These are phyloP conservation scores for Colletotrichum spinosum DNA, from an alignment of 2,329 filamentous ascomycete genomes.

Conservation along the genomic window DNA sequence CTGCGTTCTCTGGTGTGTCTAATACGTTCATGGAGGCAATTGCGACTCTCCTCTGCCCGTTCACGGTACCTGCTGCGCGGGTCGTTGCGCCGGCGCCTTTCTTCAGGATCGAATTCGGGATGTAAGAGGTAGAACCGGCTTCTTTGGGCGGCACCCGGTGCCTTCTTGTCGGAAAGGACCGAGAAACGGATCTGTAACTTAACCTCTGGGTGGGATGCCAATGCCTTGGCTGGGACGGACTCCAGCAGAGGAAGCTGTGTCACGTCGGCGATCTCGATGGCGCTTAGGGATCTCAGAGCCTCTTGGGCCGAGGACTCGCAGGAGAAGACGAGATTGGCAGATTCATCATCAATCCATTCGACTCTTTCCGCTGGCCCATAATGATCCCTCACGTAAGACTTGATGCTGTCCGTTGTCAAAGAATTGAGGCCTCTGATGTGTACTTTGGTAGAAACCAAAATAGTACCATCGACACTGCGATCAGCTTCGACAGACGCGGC, in stretches of 20 bases:
- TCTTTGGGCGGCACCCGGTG: constrained; percentile 78
- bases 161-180: constrained; percentile 82
- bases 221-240: constrained; percentile 75
- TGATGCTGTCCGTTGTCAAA: constrained; percentile 83
- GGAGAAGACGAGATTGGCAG: constrained; percentile 86
- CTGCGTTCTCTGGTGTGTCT: constrained; percentile 58
- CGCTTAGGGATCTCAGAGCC: constrained; percentile 65
- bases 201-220: constrained; percentile 75
- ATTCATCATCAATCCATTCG: constrained; percentile 96
- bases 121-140: constrained; percentile 95
- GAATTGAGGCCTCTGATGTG: constrained; percentile 87
- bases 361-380: constrained; percentile 71
- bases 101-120: constrained; percentile 87
- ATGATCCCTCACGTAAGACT: constrained; percentile 78
- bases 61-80: constrained; percentile 73
- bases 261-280: constrained; percentile 63
- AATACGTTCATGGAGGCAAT: constrained; percentile 52
- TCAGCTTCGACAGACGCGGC: constrained; percentile 3
- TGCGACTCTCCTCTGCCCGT: constrained; percentile 55
- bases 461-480: constrained; percentile 14
- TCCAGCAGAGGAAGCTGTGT: constrained; percentile 71
- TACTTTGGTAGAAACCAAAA: constrained; percentile 68
- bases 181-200: constrained; percentile 80
- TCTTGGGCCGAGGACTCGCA: constrained; percentile 63
- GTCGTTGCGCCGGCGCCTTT: constrained; percentile 71